A percentile compares a stretch with the other conserved stretches of the same genome.
Conservation (phyloP, 192 early-diverging fungal genomes). For the Coemansia sp. region DNA sequence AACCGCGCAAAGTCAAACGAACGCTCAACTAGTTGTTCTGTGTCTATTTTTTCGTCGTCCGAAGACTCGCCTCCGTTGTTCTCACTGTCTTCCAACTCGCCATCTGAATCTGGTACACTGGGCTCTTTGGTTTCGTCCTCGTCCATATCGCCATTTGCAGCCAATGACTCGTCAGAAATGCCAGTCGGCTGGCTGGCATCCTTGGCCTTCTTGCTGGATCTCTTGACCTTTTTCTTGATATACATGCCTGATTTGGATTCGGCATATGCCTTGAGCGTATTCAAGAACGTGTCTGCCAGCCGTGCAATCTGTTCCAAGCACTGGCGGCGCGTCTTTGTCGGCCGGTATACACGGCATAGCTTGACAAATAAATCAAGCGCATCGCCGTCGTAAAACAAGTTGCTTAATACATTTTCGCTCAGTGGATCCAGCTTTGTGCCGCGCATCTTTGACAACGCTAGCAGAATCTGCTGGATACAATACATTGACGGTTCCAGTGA, state of each 20-base stretch:
- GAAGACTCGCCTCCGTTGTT: not conserved
- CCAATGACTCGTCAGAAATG: not conserved
- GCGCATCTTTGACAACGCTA: conserved; percentile 37
- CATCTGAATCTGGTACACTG: conserved; percentile 3
- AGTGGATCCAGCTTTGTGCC: conserved; percentile 38
- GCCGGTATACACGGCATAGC: conserved; percentile 43
- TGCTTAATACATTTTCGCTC: conserved; percentile 42
- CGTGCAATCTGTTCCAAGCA: conserved; percentile 42
- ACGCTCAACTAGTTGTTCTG: conserved; percentile 32
- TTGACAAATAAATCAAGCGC: conserved; percentile 45
- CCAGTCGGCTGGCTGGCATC: not conserved
- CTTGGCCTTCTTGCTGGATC: not conserved
- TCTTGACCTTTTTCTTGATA: conserved; percentile 27
- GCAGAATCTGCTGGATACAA: conserved; percentile 45
- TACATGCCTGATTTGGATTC: conserved; percentile 25
- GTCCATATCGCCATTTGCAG: not conserved
- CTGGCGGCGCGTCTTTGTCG: conserved; percentile 22
- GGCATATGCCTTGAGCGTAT: conserved; percentile 24
- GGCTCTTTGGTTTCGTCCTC: not conserved
- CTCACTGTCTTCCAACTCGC: conserved; percentile 5
- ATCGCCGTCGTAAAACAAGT: conserved; percentile 53
- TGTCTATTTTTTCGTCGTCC: conserved; percentile 5
- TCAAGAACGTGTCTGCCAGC: conserved; percentile 43
- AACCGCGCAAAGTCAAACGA: conserved; percentile 30
- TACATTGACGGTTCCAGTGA: conserved; percentile 47